Base-by-base conservation (phyloP, 2,329 filamentous ascomycete genomes). In the Diaporthe destruens region DNA sequence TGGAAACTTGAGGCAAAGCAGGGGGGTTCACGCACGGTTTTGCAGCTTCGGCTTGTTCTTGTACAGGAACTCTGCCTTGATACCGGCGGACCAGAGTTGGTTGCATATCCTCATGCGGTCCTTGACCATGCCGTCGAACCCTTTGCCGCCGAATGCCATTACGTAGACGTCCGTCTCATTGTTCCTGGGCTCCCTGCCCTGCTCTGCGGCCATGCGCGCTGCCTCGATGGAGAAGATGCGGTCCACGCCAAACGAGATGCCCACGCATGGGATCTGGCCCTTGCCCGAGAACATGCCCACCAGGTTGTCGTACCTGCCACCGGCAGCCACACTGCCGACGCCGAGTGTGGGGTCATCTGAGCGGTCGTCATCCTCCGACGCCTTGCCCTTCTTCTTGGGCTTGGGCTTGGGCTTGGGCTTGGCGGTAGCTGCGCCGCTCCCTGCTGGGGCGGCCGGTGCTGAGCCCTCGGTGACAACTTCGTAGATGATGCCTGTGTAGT, bases 91-190 rank as follows among this genome's bases (percentile, higher is more conserved):
- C 94, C 96, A 97, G 65, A 98, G 86, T 76, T 87, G 87, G 76
- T 90, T 88, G 73, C 92, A 92, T 49, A 98, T 88, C 34, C 90
- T 86, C 90, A 98, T 95, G 76, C 96, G 92, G 85, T 98, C 93
- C 76, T 91, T 90, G 70, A 98, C 84, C 75, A 97, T 86, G 57
- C 94, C 94, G 20, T 88, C 92, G 82, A 95, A 96, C 25, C 91
- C 93, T 83, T 95, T 96, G 69, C 94, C 93, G 69, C 94, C 95
- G 79, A 98, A 95, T 0, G 95, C 95, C 95, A 98, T 98, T 79
- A 98, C 93, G 82, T 91, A 98, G 57, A 95, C 95, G 79, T 98
- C 95, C 3, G 95, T 92, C 77, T 96, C 93, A 79, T 92, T 94
- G 75, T 67, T 59, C 12, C 71, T 74, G 8, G 56, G 65, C 54